Percentiles rank a stretch among this genome's conserved stretches.
Conservation (phyloP, 495 filamentous ascomycete genomes). For the Penicillium cinerascens region DNA sequence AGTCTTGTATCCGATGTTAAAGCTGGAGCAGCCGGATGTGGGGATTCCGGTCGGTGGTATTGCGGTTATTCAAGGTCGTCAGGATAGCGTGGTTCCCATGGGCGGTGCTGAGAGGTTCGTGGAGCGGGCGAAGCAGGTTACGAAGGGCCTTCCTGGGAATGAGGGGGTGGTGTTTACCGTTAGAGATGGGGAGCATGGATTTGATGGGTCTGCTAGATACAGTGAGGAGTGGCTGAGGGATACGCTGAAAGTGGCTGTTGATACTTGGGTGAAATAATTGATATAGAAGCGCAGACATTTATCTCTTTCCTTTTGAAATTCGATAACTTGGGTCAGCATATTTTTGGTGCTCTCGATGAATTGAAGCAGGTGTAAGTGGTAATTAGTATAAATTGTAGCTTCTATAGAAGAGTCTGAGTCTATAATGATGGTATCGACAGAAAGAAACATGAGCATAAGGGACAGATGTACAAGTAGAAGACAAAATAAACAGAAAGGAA, state of each 20-base stretch:
- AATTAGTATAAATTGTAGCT: neutral
- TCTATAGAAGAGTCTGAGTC: neutral
- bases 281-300: too few species aligned
- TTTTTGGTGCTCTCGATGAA: too few species aligned
- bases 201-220: conserved; percentile 10
- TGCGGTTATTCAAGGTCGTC: conserved; percentile 21
- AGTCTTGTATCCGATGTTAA: conserved; percentile 13
- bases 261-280: too few species aligned
- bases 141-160: conserved; percentile 9
- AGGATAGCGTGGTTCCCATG: conserved; percentile 22
- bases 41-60: conserved; percentile 24
- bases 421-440: neutral
- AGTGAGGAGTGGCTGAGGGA: too few species aligned
- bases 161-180: conserved; percentile 22
- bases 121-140: conserved; percentile 13
- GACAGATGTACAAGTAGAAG: neutral
- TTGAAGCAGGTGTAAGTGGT: too few species aligned
- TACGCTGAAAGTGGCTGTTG: too few species aligned
- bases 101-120: conserved; percentile 25
- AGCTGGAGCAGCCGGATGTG: conserved; percentile 14
- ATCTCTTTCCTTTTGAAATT: too few species aligned
- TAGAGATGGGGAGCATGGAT: conserved; percentile 28
- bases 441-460: neutral
- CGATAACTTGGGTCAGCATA: too few species aligned
- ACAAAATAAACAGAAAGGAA: neutral